Base-by-base conservation (phyloP, 371 early-diverging fungal species). In the Quaeritorhiza haematococci region DNA sequence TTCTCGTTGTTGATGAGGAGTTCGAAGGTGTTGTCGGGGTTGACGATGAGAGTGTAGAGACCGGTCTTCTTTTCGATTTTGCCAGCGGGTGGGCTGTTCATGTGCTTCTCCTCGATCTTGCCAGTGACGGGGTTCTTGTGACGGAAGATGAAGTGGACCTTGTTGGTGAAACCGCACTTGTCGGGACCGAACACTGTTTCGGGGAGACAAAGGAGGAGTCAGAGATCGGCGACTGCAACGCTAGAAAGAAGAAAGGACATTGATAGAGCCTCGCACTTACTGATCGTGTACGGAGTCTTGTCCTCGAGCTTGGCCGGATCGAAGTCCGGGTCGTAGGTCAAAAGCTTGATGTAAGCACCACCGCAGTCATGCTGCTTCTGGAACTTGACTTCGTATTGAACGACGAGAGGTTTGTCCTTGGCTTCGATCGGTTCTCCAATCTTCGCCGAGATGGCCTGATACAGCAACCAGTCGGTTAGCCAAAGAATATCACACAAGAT, bases 261-360 rank as follows among this genome's bases (percentile, higher is more conserved):
- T 46, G 46, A 17, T 23, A 8, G 27, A 15, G 8, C 15, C 7
- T 53, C 26, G 26, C 88, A 60, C 67, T 33, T 61, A 76, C 77
- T 96, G 74, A 98, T 86, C 66, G 93, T 92, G 80, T 94, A 96
- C 32, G 89, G 87, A 33, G 91, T 86, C 55, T 89, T 88, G 68
- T 96, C 93, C 59, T 83, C 81, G 73, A 95, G 93, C 49, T 80
- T 76, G 43, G 67, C 76, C 45, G 91, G 81, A 42, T 82, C 83
- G 53, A 86, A 90, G 15, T 71, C 58, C 33, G 67, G 72, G 51
- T 87, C 80, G 38, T 74, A 45, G 17, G 83, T 75, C 19, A 83
- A 69, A 52, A 98, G 84, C 84, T 98, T 98, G 58, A 94, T 58
- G 77, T 98, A 98, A 50, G 96, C 93, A 53, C 98, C 98, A 63